Evolutionary conservation across 257 asterid genomes (phyloP).

Genomic region (Solanum bulbocastanum): DNA sequence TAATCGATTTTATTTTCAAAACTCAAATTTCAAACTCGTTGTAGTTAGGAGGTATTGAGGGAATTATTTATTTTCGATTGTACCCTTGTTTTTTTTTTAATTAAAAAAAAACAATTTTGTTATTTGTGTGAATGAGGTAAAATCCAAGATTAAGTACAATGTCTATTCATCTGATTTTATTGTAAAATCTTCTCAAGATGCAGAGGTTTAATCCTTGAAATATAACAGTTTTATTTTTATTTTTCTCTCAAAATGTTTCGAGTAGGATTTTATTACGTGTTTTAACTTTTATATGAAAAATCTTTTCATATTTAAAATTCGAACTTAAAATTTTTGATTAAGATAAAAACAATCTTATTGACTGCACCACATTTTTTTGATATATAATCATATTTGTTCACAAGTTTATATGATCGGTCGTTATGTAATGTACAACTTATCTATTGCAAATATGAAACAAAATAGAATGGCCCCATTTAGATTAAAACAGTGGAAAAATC

Average conservation of each 20-base stretch:
- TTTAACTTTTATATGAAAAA: no score
- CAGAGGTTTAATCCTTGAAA: not conserved
- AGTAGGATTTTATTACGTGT: no score
- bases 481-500: not conserved
- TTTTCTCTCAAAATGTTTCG: no score
- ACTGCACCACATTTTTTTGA: rapidly evolving
- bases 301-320: rapidly evolving
- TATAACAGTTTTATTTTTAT: no score
- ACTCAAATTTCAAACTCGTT: not conserved
- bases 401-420: not conserved
- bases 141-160: not conserved
- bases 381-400: not conserved
- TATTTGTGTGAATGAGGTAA: not conserved
- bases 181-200: not conserved
- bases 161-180: not conserved
- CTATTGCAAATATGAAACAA: not conserved
- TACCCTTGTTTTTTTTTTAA: not conserved
- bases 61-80: no score
- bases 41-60: no score
- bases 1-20: not conserved
- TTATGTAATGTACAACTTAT: not conserved
- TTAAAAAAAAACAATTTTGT: no score
- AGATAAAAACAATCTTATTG: no score
- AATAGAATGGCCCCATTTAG: not conserved
- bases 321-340: rapidly evolving